Percentiles rank a stretch among this genome's conserved stretches.
phyloP scores from a whole-genome alignment of 2,329 filamentous ascomycete species.

The Clonostachys rosea region DNA sequence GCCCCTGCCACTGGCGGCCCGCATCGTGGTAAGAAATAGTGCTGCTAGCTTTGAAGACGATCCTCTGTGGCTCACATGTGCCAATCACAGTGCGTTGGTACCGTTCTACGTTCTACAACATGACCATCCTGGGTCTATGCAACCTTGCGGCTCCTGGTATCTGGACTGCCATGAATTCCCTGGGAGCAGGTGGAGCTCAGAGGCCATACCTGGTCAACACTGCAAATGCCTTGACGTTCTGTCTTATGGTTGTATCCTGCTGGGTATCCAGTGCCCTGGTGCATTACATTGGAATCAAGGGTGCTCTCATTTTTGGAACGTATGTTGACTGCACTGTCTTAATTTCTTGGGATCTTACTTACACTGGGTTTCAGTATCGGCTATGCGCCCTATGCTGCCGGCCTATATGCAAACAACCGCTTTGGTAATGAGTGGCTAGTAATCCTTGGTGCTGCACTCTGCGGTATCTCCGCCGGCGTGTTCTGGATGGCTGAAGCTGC shows the following conservation, averaged over 20 bases:
- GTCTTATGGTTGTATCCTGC: slow-evolving; percentile 68
- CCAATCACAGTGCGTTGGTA: slow-evolving; percentile 57
- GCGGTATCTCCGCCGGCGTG: slow-evolving; percentile 65
- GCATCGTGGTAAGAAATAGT: too few relatives aligned
- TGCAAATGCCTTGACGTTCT: slow-evolving; percentile 68
- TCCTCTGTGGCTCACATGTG: too few relatives aligned
- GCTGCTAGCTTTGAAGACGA: too few relatives aligned
- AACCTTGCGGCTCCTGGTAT: slow-evolving; percentile 68
- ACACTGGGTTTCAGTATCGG: slow-evolving; percentile 36
- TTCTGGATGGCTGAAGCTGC: slow-evolving; percentile 76
- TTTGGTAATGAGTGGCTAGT: slow-evolving; percentile 66
- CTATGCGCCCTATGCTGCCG: slow-evolving; percentile 67
- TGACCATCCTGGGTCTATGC: slow-evolving; percentile 65
- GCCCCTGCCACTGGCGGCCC: too few relatives aligned
- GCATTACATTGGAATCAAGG: slow-evolving; percentile 65
- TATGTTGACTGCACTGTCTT: slow-evolving; percentile 17
- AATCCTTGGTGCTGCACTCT: slow-evolving; percentile 62
- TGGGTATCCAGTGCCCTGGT: slow-evolving; percentile 61
- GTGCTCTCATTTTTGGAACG: slow-evolving; percentile 67
- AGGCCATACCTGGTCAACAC: slow-evolving; percentile 64
- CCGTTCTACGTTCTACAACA: slow-evolving; percentile 68
- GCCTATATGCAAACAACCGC: slow-evolving; percentile 68
- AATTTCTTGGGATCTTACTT: neutral
- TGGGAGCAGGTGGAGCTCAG: slow-evolving; percentile 64
- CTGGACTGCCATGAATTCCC: slow-evolving; percentile 69